Conservation (phyloP, 75 land plant genomes). For the Ceratopteris richardii region DNA sequence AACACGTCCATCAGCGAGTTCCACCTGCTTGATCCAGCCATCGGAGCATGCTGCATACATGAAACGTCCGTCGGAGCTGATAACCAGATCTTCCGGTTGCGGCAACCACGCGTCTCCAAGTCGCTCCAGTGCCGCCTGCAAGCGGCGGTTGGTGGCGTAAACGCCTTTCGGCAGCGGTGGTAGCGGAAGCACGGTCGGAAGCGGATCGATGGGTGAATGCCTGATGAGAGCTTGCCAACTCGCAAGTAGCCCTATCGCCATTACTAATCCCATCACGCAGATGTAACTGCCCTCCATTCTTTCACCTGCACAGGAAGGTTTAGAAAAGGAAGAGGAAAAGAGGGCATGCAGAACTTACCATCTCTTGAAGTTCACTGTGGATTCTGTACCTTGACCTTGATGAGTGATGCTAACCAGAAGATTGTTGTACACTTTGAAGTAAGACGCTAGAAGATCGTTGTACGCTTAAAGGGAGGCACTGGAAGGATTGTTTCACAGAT, state of each 20-base stretch:
- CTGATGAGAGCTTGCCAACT: constrained; percentile 4
- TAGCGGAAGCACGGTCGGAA: constrained; percentile 11
- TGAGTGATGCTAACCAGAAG: no score
- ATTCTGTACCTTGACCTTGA: no score
- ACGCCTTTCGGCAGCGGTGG: constrained; percentile 13
- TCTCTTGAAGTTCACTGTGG: no score
- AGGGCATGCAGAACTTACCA: no score
- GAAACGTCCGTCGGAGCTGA: constrained; percentile 14
- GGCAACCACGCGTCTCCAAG: background rate
- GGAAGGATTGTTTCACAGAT: no score
- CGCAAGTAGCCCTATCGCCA: constrained; percentile 8
- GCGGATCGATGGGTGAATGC: constrained; percentile 18
- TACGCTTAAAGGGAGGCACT: no score
- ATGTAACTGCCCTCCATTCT: no score
- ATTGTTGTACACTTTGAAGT: no score
- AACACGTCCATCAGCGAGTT: constrained; percentile 25
- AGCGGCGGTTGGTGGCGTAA: background rate
- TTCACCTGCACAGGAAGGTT: no score
- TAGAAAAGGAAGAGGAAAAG: no score
- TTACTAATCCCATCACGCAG: constrained; percentile 2
- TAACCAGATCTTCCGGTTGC: constrained; percentile 3
- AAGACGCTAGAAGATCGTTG: no score
- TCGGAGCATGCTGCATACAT: constrained; percentile 52
- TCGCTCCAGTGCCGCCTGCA: background rate
- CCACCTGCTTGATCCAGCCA: constrained; percentile 64